Base-by-base conservation (phyloP, 169 alveolate species). In the Neospora caninum region DNA sequence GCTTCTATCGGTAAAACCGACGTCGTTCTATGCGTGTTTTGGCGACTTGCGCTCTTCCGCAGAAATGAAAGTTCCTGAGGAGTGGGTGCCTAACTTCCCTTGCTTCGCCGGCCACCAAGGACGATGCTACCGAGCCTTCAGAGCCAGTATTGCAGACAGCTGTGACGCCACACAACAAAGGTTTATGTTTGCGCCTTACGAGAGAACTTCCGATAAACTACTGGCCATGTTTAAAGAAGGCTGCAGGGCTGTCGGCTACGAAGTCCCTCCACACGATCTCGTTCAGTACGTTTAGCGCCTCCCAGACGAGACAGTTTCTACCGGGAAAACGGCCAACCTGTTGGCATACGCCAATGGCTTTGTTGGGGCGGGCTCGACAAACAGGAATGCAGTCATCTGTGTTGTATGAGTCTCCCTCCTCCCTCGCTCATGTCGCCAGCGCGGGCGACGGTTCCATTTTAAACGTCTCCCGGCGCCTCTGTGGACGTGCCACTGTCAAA, bases 31-130 rank as follows among this genome's bases (percentile, higher is more conserved):
- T 7, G 58, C 58, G 58, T 73, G n/a, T 16, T n/a, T 10, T 4
- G 86, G 18, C 10, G 16, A 36, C 42, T 2, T 36, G 45, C 31
- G 86, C 31, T 39, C 86, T n/a, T 6, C 45, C 31, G 53, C 80
- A 87, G 92, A 87, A 49, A 43, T 87, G 92, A 54, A 43, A 29
- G 43, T 87, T 31, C 92, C 92, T 22, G 92, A 87, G 1, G 80
- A 54, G 9, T 43, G 54, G 54, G 45, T 54, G 2, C 92, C 92
- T 49, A 49, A 16, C 20, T 87, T 87, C 45, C 92, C 92, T 16
- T 87, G 92, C 43, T 87, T 87, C 80, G 80, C 78, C 53, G 92
- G 92, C 45, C 54, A 87, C 67, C 78, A 87, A 38, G 92, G 92
- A 34, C 20, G 54, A 29, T 87, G 92, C 80, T 87, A 87, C 49